Base-by-base conservation (phyloP, 306 rosid genomes). In the peach (Prunus persica) region DNA sequence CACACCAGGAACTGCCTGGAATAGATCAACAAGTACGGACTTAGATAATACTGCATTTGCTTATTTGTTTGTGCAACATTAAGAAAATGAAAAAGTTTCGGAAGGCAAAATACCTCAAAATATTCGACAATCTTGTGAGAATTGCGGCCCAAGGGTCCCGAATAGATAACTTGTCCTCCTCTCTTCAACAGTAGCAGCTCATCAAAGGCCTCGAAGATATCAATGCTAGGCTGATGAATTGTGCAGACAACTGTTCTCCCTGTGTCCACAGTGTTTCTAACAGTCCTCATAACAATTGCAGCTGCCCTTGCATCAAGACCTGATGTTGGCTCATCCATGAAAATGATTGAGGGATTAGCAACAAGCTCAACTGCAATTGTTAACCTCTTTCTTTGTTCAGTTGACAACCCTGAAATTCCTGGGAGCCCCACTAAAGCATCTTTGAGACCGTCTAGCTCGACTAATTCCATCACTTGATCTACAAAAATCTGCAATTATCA, bases 221-320 rank as follows among this genome's bases (percentile, higher is more conserved):
- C 99, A 75, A 95, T 95, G 87, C 99, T 95, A 68, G 97, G 99
- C 73, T 95, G 99, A 72, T 95, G 99, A 89, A 95, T 95, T 64
- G 99, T 95, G 87, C 99, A 95, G 32, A 95, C 99, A 83, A 95
- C 99, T 9, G 99, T 95, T 83, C 99, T 89, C 82, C 99, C 99
- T 8, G 99, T 95, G 78, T 95, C 99, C 65, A 95, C 99, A 0
- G 99, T 95, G 85, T 95, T 95, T 83, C 99, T 89, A 63, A 95
- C 97, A 14, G 99, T 78, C 63, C 99, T 88, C 99, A 95, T 95
- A 22, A 95, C 99, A 82, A 95, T 95, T 60, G 99, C 99, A 66
- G 99, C 99, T 49, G 99, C 99, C 82, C 99, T 88, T 67, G 99
- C 99, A 83, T 95, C 99, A 41, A 95, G 92, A 73, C 99, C 99